These are phyloP conservation scores for Cucurbita moschata DNA, from an alignment of 306 rosid species.

Conservation along the genomic window DNA sequence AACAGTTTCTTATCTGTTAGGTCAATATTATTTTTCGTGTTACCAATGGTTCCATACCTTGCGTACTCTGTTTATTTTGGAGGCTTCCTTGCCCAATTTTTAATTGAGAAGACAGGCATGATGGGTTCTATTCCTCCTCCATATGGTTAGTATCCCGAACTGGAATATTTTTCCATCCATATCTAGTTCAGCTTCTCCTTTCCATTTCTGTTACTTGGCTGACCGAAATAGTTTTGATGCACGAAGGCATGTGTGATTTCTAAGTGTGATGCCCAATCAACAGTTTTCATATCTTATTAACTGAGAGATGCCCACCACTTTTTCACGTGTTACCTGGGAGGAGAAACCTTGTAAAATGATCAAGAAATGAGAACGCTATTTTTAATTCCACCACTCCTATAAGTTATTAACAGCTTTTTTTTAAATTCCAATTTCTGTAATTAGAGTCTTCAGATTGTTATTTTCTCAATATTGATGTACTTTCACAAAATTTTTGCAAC, in stretches of 20 bases:
- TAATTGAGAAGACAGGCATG: conserved; percentile 96
- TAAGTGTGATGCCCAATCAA: background rate
- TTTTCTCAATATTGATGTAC: background rate
- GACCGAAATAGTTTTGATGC: background rate
- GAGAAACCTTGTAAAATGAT: background rate
- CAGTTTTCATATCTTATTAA: background rate
- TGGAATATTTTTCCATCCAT: background rate
- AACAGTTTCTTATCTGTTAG: conserved; percentile 24
- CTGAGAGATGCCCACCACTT: background rate
- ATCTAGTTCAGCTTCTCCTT: background rate
- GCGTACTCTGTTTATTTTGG: conserved; percentile 77
- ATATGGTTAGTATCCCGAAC: conserved; percentile 45
- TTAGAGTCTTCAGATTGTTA: background rate
- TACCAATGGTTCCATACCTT: conserved; percentile 72
- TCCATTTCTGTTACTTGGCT: background rate
- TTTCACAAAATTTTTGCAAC: background rate
- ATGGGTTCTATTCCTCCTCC: conserved; percentile 94
- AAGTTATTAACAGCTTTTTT: background rate
- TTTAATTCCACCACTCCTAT: background rate
- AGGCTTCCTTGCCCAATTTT: conserved; percentile 71
- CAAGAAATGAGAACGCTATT: background rate
- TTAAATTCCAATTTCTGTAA: background rate
- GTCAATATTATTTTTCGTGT: conserved; percentile 52
- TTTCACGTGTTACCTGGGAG: background rate
- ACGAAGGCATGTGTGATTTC: background rate